Conservation (phyloP, 768 basidiomycete species). For the Trametes elegans region DNA sequence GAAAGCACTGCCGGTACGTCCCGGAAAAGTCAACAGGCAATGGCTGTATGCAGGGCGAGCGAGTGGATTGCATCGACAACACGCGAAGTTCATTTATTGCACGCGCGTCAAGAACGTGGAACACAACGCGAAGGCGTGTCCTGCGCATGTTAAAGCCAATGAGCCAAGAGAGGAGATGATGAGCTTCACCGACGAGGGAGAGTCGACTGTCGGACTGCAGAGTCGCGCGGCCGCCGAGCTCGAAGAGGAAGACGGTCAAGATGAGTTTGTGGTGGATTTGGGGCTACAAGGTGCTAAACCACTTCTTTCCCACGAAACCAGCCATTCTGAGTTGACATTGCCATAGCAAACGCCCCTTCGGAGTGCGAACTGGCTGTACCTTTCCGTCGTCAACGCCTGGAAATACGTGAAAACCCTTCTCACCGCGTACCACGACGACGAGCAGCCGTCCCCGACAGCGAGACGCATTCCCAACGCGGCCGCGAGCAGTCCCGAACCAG, state of each 20-base stretch:
- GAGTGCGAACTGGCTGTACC: slow-evolving; percentile 18
- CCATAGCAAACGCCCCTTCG: slow-evolving; percentile 21
- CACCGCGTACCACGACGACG: slow-evolving; percentile 19
- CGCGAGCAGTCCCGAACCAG: background rate
- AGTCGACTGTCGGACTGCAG: no score
- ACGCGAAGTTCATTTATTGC: no score
- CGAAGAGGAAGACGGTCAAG: background rate
- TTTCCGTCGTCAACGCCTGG: slow-evolving; percentile 5
- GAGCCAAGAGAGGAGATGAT: no score
- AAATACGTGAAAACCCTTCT: slow-evolving; percentile 16
- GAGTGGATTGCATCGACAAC: no score
- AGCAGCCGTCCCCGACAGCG: slow-evolving; percentile 4
- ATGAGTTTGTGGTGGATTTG: slow-evolving; percentile 11
- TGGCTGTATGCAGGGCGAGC: no score
- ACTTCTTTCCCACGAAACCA: background rate
- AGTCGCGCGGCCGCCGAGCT: no score
- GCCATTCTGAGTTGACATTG: slow-evolving; percentile 19
- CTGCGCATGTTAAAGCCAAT: no score
- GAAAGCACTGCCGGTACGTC: no score
- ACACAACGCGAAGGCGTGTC: no score
- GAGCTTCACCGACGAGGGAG: no score
- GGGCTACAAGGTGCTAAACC: slow-evolving; percentile 7
- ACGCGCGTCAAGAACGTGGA: no score
- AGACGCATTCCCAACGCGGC: background rate
- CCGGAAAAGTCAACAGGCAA: no score